These are phyloP conservation scores for Lineolata rhizophorae DNA, from an alignment of 495 filamentous ascomycete species.

Conservation along the genomic window DNA sequence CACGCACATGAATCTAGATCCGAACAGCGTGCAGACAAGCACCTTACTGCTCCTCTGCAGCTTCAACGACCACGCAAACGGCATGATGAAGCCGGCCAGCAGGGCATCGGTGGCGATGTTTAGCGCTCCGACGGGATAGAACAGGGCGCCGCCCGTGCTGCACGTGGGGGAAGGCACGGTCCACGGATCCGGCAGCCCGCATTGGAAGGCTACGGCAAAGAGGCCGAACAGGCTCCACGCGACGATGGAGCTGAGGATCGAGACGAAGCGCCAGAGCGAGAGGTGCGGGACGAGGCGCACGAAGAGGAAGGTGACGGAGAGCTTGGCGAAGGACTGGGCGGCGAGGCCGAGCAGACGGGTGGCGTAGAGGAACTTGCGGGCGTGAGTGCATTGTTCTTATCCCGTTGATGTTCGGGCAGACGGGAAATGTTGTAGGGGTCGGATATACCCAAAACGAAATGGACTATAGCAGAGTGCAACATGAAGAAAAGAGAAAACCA, in stretches of 20 bases:
- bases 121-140: constrained; percentile 9
- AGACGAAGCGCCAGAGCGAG: background rate
- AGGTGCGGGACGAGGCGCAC: constrained; percentile 7
- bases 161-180: constrained; percentile 3
- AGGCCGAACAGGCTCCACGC: constrained; percentile 9
- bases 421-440: too few relatives aligned
- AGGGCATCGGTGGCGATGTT: constrained; percentile 10
- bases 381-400: too few relatives aligned
- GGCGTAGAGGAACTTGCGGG: constrained; percentile 3
- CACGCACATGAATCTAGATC: too few relatives aligned
- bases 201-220: constrained; percentile 10
- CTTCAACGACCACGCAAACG: constrained; percentile 7
- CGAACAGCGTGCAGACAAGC: too few relatives aligned
- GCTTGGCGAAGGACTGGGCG: constrained; percentile 8
- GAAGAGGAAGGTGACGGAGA: constrained; percentile 8
- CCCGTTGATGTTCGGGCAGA: too few relatives aligned
- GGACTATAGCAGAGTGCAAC: too few relatives aligned
- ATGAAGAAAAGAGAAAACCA: too few relatives aligned
- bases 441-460: too few relatives aligned
- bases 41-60: too few relatives aligned
- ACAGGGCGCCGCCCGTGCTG: constrained; percentile 5
- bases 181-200: constrained; percentile 9
- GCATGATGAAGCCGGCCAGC: constrained; percentile 9
- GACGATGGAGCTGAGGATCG: constrained; percentile 2
- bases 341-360: constrained; percentile 5